Percentiles rank a stretch among this genome's conserved stretches.
These are phyloP conservation scores for Boletus smithii DNA, from an alignment of 1,284 basidiomycete genomes.

Conservation along the genomic window DNA sequence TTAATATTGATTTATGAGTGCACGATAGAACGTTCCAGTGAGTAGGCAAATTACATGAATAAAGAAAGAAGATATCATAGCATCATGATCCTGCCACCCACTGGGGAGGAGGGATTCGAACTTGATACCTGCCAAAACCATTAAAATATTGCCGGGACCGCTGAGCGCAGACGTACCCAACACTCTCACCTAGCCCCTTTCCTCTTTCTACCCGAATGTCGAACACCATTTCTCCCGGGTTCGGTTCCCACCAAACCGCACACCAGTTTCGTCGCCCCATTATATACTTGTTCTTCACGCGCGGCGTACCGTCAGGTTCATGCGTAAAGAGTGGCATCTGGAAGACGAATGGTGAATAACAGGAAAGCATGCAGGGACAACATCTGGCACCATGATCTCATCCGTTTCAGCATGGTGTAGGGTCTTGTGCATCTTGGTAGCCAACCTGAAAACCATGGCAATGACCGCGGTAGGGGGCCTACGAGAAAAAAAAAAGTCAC, in stretches of 20 bases:
- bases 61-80: neutral
- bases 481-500: conserved; percentile 2
- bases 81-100: conserved; percentile 38
- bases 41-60: neutral
- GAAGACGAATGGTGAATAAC: neutral
- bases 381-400: conserved; percentile 69
- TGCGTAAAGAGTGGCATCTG: conserved; percentile 76
- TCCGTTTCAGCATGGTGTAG: conserved; percentile 75
- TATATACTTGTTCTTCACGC: conserved; percentile 68
- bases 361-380: neutral
- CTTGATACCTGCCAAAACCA: conserved; percentile 41
- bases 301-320: conserved; percentile 72
- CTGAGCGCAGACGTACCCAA: conserved; percentile 46
- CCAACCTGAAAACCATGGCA: conserved; percentile 75
- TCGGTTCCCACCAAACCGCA: conserved; percentile 59
- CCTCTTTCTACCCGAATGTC: conserved; percentile 85
- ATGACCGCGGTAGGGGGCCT: conserved; percentile 78
- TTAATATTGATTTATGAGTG: neutral
- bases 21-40: neutral
- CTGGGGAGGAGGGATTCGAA: conserved; percentile 48
- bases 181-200: conserved; percentile 76
- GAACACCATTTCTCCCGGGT: conserved; percentile 72
- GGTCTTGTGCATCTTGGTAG: conserved; percentile 82
- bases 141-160: conserved; percentile 1
- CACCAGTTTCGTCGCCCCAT: conserved; percentile 93